Base-by-base conservation (phyloP, 2,329 filamentous ascomycete genomes). In the Alternaria gansuensis region DNA sequence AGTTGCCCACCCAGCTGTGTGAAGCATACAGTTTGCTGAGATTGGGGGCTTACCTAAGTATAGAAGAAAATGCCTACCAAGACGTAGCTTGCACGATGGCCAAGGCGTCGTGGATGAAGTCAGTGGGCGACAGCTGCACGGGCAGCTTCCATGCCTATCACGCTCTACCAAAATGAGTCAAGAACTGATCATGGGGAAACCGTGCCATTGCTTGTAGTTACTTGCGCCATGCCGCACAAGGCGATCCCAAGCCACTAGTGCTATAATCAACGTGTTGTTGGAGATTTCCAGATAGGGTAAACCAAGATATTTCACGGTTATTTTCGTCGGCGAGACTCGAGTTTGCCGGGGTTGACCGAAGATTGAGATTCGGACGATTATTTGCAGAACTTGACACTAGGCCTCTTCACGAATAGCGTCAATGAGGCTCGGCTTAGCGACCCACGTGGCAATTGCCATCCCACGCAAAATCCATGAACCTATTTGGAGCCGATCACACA, bases 181-280 rank as follows among this genome's bases (percentile, higher is more conserved):
- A 48, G 17, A 26, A 34, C 44, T 33, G 21, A 24, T 13, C 44
- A 8, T 4, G 31, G 34, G 21, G 29, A 14, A 14, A 3, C 21
- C 13, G 29, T 24, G 29, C 33, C 24, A n/a, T n/a, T n/a, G n/a
- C n/a, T n/a, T n/a, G n/a, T n/a, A n/a, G n/a, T n/a, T n/a, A n/a
- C n/a, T n/a, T n/a, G n/a, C n/a, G n/a, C n/a, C 14, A 14, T 28
- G 39, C 26, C 29, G 36, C 33, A 50, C 46, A 46, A 34, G 11
- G 34, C 39, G 31, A 51, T 66, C 29, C 66, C 66, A 68, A 68
- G 66, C 63, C 66, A 65, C 54, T 68, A 68, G 66, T 31, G 66
- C 66, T 57, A 48, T 26, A 43, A 67, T 68, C 66, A 41, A 68
- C 62, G 29, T 49, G 41, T 50, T 7, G 21, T 37, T 17, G 46